phyloP scores from a whole-genome alignment of 257 asterid species.

The Anisodus acutangulus region DNA sequence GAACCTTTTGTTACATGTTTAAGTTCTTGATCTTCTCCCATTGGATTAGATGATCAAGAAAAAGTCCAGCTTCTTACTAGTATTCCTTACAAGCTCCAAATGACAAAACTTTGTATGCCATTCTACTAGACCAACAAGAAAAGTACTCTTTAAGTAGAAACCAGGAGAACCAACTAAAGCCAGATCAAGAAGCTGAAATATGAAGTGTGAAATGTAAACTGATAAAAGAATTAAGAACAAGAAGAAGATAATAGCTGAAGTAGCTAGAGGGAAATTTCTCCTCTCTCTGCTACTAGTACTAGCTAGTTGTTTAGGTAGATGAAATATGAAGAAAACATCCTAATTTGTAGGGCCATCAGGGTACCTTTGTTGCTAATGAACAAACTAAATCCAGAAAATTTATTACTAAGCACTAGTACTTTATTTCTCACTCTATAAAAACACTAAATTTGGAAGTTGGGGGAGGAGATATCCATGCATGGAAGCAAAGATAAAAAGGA shows the following conservation, averaged over 20 bases:
- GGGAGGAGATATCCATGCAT: conserved; percentile 62
- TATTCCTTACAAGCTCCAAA: not conserved
- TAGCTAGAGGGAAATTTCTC: not conserved
- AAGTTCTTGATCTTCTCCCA: conserved; percentile 48
- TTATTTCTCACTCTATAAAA: not conserved
- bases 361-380: conserved; percentile 20
- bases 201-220: conserved; percentile 29
- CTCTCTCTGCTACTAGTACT: conserved; percentile 31
- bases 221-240: conserved; percentile 36
- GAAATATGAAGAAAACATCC: conserved; percentile 31
- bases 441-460: conserved; percentile 35
- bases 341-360: not conserved
- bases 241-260: not conserved
- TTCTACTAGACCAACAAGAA: conserved; percentile 1
- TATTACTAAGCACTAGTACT: too few relatives aligned
- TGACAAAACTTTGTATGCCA: conserved; percentile 20
- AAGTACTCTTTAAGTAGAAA: not conserved
- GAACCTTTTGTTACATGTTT: conserved; percentile 58
- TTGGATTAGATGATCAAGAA: conserved; percentile 30
- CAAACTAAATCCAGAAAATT: not conserved
- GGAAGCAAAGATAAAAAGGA: conserved; percentile 55
- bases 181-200: conserved; percentile 31
- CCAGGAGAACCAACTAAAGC: conserved; percentile 30
- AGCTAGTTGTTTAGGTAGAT: conserved; percentile 33
- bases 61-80: not conserved